Evolutionary conservation across 768 basidiomycete species (phyloP).

Genomic region (Trametes coccinea): DNA sequence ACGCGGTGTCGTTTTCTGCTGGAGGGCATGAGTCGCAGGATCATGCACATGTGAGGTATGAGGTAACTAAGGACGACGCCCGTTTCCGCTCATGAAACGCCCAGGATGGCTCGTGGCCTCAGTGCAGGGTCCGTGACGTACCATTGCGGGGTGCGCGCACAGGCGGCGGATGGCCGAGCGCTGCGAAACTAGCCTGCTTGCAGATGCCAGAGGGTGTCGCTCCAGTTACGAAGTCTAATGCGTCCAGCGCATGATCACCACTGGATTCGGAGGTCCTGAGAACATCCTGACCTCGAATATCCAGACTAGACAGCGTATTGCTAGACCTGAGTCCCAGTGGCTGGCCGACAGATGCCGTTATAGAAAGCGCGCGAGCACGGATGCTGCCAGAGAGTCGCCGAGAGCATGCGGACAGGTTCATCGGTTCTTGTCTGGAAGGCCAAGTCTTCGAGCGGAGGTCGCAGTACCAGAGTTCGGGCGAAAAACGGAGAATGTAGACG

Average conservation of each 20-base stretch:
- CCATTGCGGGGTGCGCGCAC: background rate
- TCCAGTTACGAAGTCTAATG: background rate
- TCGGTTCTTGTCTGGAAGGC: background rate
- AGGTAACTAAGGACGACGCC: constrained; percentile 2
- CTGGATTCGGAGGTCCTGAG: background rate
- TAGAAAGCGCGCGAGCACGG: constrained; percentile 4
- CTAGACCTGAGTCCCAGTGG: constrained; percentile 7
- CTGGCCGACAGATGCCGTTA: constrained; percentile 7
- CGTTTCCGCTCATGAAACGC: background rate
- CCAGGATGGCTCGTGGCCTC: background rate
- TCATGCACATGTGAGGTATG: background rate
- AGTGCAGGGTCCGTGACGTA: background rate
- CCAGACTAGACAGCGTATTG: constrained; percentile 4
- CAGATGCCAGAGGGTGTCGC: background rate
- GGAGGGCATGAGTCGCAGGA: constrained; percentile 14
- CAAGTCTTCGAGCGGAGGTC: background rate
- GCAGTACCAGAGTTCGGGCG: constrained; percentile 1
- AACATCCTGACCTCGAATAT: background rate
- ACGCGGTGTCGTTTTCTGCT: constrained; percentile 11
- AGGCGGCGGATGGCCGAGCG: background rate
- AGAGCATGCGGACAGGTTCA: constrained; percentile 7
- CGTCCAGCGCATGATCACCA: background rate
- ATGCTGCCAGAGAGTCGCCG: constrained; percentile 10
- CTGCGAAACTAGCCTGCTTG: background rate
- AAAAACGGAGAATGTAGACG: background rate